Conservation (phyloP, 257 asterid genomes). For the Nemophila menziesii region DNA sequence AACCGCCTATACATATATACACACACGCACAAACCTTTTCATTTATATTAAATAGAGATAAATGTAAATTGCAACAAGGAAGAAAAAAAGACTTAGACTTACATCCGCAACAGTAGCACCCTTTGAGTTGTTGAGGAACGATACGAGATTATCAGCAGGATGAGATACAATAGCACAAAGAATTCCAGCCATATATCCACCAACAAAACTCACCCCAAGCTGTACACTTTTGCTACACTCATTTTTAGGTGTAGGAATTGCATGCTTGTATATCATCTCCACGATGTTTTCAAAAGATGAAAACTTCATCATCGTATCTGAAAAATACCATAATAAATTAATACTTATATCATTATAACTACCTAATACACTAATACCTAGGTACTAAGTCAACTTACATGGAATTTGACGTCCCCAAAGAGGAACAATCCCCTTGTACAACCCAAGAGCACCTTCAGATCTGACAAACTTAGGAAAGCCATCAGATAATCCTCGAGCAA, state of each 20-base stretch:
- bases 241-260: slow-evolving; percentile 57
- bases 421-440: slow-evolving; percentile 86
- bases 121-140: slow-evolving; percentile 87
- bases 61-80: background rate
- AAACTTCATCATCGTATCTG: slow-evolving; percentile 95
- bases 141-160: slow-evolving; percentile 88
- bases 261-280: slow-evolving; percentile 61
- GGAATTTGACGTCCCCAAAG: slow-evolving; percentile 99
- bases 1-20: slow-evolving; percentile 57
- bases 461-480: slow-evolving; percentile 50
- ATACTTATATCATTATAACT: background rate
- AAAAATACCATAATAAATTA: slow-evolving; percentile 1
- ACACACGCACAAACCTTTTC: too few species aligned
- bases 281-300: slow-evolving; percentile 79
- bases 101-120: slow-evolving; percentile 89
- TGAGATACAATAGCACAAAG: slow-evolving; percentile 78
- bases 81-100: slow-evolving; percentile 15
- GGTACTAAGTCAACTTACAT: slow-evolving; percentile 34
- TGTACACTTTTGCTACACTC: slow-evolving; percentile 66
- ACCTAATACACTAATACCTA: background rate
- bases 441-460: slow-evolving; percentile 54
- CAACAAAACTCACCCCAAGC: slow-evolving; percentile 88
- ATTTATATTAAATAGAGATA: too few species aligned
- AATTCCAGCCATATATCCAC: slow-evolving; percentile 85
- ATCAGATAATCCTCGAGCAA: slow-evolving; percentile 44